Percentiles rank a stretch among this genome's conserved stretches.
Evolutionary conservation across 2,329 filamentous ascomycete species (phyloP).

Genomic region (Trichoderma pleuroti): DNA sequence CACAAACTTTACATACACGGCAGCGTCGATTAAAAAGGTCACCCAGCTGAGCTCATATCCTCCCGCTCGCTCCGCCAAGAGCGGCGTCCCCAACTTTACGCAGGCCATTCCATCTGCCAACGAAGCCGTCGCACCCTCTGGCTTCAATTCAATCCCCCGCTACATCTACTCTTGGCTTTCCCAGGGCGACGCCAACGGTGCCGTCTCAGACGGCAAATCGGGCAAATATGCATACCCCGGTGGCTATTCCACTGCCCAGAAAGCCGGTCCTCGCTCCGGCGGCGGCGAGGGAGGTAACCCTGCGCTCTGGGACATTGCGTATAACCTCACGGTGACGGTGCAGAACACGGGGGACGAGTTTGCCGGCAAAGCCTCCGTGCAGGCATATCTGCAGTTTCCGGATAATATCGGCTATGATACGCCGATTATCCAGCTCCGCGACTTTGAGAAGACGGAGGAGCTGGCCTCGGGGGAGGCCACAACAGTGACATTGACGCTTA

Average conservation of each 20-base stretch:
- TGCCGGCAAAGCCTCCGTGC: constrained; percentile 44
- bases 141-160: constrained; percentile 58
- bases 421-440: constrained; percentile 63
- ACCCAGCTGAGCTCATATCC: constrained; percentile 42
- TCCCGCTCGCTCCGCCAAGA: constrained; percentile 32
- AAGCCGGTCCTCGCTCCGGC: constrained; percentile 53
- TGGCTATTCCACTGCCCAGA: constrained; percentile 57
- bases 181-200: constrained; percentile 37
- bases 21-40: constrained; percentile 46
- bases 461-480: constrained; percentile 52
- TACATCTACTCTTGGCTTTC: constrained; percentile 69
- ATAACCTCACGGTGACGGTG: constrained; percentile 44
- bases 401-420: constrained; percentile 51
- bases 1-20: constrained; percentile 63
- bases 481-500: constrained; percentile 56
- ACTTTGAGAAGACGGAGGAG: constrained; percentile 63
- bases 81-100: constrained; percentile 46
- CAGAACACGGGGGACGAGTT: constrained; percentile 48
- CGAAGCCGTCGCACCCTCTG: constrained; percentile 56
- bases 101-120: constrained; percentile 49
- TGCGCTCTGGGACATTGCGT: constrained; percentile 53
- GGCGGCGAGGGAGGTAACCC: constrained; percentile 69
- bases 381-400: constrained; percentile 46
- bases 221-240: constrained; percentile 59
- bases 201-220: constrained; percentile 35